A percentile compares a stretch with the other conserved stretches of the same genome.
These are phyloP conservation scores for Trichoderma koningii DNA, from an alignment of 2,329 filamentous ascomycete genomes.

Conservation along the genomic window DNA sequence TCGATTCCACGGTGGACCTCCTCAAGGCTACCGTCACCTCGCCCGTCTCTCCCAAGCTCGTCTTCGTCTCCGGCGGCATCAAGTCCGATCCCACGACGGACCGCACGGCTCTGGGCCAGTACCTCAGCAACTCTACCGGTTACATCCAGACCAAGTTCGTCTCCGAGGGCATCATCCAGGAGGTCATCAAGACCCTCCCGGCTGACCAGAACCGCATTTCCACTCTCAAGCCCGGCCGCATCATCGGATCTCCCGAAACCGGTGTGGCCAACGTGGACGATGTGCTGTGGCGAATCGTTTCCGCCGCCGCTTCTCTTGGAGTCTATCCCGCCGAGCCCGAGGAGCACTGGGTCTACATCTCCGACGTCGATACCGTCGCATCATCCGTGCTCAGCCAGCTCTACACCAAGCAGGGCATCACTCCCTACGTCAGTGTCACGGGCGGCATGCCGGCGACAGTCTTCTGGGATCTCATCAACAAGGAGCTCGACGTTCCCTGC, in stretches of 20 bases:
- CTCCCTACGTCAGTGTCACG: constrained; percentile 27
- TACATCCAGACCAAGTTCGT: constrained; percentile 35
- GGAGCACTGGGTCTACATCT: constrained; percentile 29
- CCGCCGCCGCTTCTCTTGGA: constrained; percentile 27
- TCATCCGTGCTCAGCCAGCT: constrained; percentile 26
- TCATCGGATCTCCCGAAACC: constrained; percentile 31
- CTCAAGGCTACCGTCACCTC: constrained; percentile 29
- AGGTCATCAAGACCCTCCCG: constrained; percentile 13
- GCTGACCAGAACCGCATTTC: constrained; percentile 27
- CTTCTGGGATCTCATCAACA: constrained; percentile 32
- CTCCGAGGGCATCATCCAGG: constrained; percentile 31
- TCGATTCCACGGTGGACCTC: constrained; percentile 44
- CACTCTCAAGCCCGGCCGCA: constrained; percentile 33
- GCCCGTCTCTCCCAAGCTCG: constrained; percentile 29
- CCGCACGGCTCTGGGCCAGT: constrained; percentile 5
- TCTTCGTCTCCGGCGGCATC: constrained; percentile 34
- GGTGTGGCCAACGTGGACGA: constrained; percentile 35
- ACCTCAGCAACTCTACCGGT: constrained; percentile 23
- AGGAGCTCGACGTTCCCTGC: constrained; percentile 28
- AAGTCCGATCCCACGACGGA: constrained; percentile 18
- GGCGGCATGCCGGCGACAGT: constrained; percentile 29
- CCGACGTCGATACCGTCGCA: constrained; percentile 30
- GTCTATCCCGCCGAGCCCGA: constrained; percentile 22
- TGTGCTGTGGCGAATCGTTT: constrained; percentile 32
- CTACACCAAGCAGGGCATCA: background rate